Evolutionary conservation across 2,329 filamentous ascomycete genomes (phyloP), one percentile per base, ranked within the genome.

Genomic region (Pseudofabraea citricarpa): DNA sequence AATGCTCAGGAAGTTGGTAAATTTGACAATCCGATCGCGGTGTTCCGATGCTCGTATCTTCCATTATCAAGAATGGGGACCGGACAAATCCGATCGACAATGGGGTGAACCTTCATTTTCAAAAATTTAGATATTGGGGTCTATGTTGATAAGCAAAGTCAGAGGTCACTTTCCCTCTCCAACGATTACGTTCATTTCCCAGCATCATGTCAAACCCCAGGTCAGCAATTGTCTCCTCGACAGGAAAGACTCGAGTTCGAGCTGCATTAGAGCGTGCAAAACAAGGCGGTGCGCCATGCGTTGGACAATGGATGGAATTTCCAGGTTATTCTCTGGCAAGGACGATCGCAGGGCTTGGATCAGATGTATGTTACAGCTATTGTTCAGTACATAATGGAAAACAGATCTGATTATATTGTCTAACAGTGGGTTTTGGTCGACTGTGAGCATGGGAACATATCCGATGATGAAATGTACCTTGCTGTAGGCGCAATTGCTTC

Each of bases 381-480:
- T 22, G 8, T 15, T 8, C 21, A 20, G 21, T 5, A 8, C 18
- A 36, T 6, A 20, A 20, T 19, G 18, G 16, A 19, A 8, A 22
- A 8, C 4, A 18, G 13, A 22, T n/a, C n/a, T n/a, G n/a, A n/a
- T n/a, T n/a, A n/a, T n/a, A n/a, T n/a, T n/a, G n/a, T n/a, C n/a
- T n/a, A n/a, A 19, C 20, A 39, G 36, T 84, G 81, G 71, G 74
- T 86, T 13, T 69, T 83, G 60, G 73, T 75, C 19, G 74, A 75
- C 53, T 74, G 73, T 50, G 74, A 75, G 45, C 74, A 77, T 52
- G 74, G 74, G 5, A 73, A 69, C 36, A 71, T 77, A 27, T 69
- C 71, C 43, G 71, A 76, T 56, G 66, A 67, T 26, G 65, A 69
- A 0, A 76, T 76, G 75, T 70, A 77, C 51, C 74, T 76, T 45